Evolutionary conservation across 2,329 filamentous ascomycete species (phyloP).

Genomic region (Ampelomyces quisqualis): DNA sequence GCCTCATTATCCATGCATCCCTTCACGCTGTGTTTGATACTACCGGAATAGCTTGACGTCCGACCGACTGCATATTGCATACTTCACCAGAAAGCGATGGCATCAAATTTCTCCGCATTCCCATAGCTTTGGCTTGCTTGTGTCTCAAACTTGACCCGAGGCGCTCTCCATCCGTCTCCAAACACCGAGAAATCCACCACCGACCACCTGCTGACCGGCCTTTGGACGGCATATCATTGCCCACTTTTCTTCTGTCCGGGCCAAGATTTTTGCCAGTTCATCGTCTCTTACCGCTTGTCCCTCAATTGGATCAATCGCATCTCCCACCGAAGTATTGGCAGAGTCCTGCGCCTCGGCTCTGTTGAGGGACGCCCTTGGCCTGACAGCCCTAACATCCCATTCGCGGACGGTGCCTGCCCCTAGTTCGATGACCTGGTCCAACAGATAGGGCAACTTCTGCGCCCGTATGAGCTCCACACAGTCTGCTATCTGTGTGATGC

Average conservation of each 20-base stretch:
- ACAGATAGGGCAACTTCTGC: conserved; percentile 56
- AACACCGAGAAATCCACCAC: conserved; percentile 42
- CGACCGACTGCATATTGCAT: neutral
- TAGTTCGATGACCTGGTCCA: conserved; percentile 63
- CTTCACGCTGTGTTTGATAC: neutral
- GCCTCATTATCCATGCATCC: neutral
- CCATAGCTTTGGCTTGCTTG: neutral
- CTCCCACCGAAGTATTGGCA: conserved; percentile 9
- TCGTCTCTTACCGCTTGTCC: conserved; percentile 29
- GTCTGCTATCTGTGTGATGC: conserved; percentile 73
- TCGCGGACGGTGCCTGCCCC: conserved; percentile 57
- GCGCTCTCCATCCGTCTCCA: conserved; percentile 39
- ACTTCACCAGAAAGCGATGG: neutral
- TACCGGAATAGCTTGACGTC: neutral
- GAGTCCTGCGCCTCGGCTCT: conserved; percentile 20
- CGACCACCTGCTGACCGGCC: conserved; percentile 36
- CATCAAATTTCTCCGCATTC: neutral
- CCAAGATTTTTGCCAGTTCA: conserved; percentile 30
- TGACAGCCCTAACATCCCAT: conserved; percentile 63
- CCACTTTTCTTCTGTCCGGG: conserved; percentile 33
- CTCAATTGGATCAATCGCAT: conserved; percentile 17
- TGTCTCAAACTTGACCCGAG: conserved; percentile 2
- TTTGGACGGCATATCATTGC: conserved; percentile 44
- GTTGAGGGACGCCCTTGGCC: conserved; percentile 39
- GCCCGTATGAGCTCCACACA: conserved; percentile 59